A percentile compares a stretch with the other conserved stretches of the same genome.
Evolutionary conservation across 1,139 yeast genomes (phyloP).

Genomic region (Kodamaea alishanica): DNA sequence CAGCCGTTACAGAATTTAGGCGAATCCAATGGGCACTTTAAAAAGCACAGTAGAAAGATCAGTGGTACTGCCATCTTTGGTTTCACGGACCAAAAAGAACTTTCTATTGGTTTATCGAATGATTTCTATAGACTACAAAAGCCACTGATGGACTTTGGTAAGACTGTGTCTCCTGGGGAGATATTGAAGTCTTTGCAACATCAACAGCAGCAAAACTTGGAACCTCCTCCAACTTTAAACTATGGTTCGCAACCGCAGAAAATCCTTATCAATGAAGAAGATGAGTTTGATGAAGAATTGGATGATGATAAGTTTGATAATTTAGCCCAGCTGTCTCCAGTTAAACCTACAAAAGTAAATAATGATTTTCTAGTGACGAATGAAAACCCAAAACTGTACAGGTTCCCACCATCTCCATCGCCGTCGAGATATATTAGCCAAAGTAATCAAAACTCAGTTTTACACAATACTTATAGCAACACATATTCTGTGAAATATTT

Average conservation of each 20-base stretch:
- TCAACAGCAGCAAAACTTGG: constrained; percentile 8
- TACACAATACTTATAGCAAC: constrained; percentile 16
- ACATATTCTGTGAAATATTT: constrained; percentile 43
- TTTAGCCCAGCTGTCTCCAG: constrained; percentile 11
- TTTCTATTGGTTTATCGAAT: constrained; percentile 37
- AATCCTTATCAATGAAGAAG: constrained; percentile 27
- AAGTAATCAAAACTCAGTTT: constrained; percentile 9
- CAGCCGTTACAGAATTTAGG: not conserved
- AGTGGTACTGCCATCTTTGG: constrained; percentile 70
- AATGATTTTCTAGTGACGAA: constrained; percentile 30
- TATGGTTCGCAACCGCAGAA: constrained; percentile 20
- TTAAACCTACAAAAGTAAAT: constrained; percentile 6
- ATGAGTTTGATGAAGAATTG: constrained; percentile 21
- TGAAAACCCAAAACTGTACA: constrained; percentile 40
- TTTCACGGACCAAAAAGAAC: constrained; percentile 50
- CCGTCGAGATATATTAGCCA: constrained; percentile 14
- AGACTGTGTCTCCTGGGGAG: constrained; percentile 37
- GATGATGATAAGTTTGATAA: constrained; percentile 8
- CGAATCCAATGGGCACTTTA: not conserved
- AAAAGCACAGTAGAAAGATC: constrained; percentile 34
- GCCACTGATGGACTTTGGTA: constrained; percentile 21
- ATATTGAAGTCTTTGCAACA: constrained; percentile 20
- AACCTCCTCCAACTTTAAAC: constrained; percentile 15
- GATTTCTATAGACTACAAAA: constrained; percentile 20
- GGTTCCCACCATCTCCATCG: constrained; percentile 46